Evolutionary conservation across 2,329 filamentous ascomycete species (phyloP), one percentile per base, ranked within the genome.

Genomic region (Talaromyces sp.): DNA sequence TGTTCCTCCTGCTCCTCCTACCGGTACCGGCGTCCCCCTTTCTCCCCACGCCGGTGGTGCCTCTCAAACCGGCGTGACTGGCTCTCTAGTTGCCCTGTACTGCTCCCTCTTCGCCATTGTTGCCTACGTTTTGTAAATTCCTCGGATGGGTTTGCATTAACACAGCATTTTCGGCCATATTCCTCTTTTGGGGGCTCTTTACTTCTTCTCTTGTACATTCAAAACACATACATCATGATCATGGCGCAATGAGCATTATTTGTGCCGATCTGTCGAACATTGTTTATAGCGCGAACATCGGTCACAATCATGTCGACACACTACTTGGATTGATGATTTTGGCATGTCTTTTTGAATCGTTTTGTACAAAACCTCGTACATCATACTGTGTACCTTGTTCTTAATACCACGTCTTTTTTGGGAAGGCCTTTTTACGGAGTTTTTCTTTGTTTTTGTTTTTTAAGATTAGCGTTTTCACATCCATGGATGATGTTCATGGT

Each of bases 101-200:
- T 48, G 57, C 45, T 56, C 56, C 57, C 51, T 59, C 45, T 54
- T 55, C 31, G 57, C 52, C 57, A 41, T 59, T 6, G 57, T 59
- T n/a, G 57, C 57, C 21, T 59, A 59, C 35, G 57, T 51, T 10
- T 19, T 59, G 52, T 59, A 59, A 54, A 40, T 9, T 53, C 11
- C 15, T 13, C 19, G 8, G 10, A n/a, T n/a, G 22, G 19, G 28
- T 10, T 21, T 33, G 9, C 28, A 43, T 17, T 8, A 33, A 6
- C 8, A 10, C 15, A n/a, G 43, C 25, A 22, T 7, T 22, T n/a
- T n/a, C n/a, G n/a, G n/a, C n/a, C n/a, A n/a, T 22, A 5, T 31
- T 31, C 17, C 3, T 5, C 17, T 19, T 46, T 31, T 10, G 9
- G 22, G 43, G 21, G 13, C 11, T 46, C 11, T 51, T 33, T 17